Evolutionary conservation across 192 early-diverging fungal genomes (phyloP), one percentile per base, ranked within the genome.

Genomic region (Funneliformis mosseae): DNA sequence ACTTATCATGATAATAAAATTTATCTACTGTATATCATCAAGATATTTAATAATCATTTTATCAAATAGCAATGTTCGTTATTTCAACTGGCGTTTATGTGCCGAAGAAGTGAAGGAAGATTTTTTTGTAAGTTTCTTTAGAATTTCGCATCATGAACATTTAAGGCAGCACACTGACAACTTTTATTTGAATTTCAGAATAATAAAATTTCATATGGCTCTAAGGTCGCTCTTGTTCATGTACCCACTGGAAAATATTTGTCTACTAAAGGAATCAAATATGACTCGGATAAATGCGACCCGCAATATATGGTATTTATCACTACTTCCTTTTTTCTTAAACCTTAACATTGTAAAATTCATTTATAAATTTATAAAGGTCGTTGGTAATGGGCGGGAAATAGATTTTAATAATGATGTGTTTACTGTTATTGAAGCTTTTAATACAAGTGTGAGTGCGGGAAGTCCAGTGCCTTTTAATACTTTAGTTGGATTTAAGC

Each of bases 1-100:
- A 63, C 42, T 77, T 63, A 43, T 62, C 18, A 63, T 63, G 23
- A n/a, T 77, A 39, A n/a, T 63, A 42, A 63, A 7, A 1, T 63
- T 21, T 39, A 77, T 45, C 33, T 33, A 33, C n/a, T n/a, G n/a
- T 33, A 33, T 33, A n/a, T n/a, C n/a, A n/a, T n/a, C n/a, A 62
- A 62, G 39, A 63, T 41, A 43, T 43, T 76, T 1, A 63, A 77
- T 28, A 14, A 63, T 23, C 62, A 28, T 77, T 77, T 77, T 77
- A 63, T 45, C 28, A 33, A 61, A 38, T 64, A 77, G 75, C 14
- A 77, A 77, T 77, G 12, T 33, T 33, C 33, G 33, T 3, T 33
- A 33, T 33, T 33, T 33, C 33, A 33, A 33, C 33, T 33, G 33
- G 33, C 33, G 33, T 33, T 3, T 33, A 33, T 33, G 33, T 33